A percentile compares a stretch with the other conserved stretches of the same genome.
These are phyloP conservation scores for Gnomoniopsis smithogilvyi DNA, from an alignment of 2,329 filamentous ascomycete genomes.

Conservation along the genomic window DNA sequence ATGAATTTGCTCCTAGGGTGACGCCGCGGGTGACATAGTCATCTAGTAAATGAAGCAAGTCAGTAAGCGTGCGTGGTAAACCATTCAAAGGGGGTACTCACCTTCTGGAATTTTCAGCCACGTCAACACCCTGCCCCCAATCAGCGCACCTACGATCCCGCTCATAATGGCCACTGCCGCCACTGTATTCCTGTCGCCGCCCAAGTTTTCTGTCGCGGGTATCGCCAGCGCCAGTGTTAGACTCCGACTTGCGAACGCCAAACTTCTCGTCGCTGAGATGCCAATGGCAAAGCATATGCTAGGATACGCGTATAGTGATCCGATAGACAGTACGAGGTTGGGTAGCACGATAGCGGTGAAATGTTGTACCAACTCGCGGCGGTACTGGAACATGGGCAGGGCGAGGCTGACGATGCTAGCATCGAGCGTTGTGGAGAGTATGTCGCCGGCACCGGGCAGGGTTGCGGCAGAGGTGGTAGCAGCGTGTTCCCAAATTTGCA, in stretches of 20 bases:
- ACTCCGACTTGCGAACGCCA: constrained; percentile 55
- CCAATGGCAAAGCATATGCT: constrained; percentile 49
- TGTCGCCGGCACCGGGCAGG: constrained; percentile 53
- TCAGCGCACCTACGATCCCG: constrained; percentile 55
- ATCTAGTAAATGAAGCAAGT: constrained; percentile 33
- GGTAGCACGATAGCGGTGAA: constrained; percentile 53
- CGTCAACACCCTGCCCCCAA: constrained; percentile 47
- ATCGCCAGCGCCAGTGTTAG: constrained; percentile 59
- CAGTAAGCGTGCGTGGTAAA: neutral
- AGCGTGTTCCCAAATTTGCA: constrained; percentile 44
- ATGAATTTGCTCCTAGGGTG: constrained; percentile 58
- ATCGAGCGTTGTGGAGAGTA: constrained; percentile 53
- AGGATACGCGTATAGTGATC: constrained; percentile 57
- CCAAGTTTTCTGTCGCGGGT: constrained; percentile 53
- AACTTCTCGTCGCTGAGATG: constrained; percentile 47
- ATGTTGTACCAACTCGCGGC: constrained; percentile 50
- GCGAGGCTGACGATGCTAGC: constrained; percentile 57
- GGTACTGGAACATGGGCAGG: constrained; percentile 59
- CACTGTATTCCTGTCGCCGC: constrained; percentile 53
- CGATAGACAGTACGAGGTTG: constrained; percentile 47
- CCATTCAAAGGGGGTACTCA: constrained; percentile 22
- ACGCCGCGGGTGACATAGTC: constrained; percentile 63
- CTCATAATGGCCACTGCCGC: constrained; percentile 57
- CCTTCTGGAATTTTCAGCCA: constrained; percentile 52
- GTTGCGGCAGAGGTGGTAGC: constrained; percentile 18